These are phyloP conservation scores for Phytopythium aichiense DNA, from an alignment of 352 stramenopile genomes.

Conservation along the genomic window DNA sequence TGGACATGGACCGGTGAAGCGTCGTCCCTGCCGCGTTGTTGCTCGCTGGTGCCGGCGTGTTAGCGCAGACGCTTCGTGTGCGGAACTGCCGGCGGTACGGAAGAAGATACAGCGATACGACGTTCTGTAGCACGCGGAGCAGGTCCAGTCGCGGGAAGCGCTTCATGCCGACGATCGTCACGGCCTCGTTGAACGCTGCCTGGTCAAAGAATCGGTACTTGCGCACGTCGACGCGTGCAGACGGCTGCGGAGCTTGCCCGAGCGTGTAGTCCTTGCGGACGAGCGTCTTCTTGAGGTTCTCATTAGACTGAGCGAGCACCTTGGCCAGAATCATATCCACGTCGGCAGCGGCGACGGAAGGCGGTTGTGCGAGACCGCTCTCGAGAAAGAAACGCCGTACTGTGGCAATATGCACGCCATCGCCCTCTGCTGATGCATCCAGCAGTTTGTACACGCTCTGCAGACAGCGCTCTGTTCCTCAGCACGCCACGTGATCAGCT, in stretches of 20 bases:
- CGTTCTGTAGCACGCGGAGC: slow-evolving; percentile 44
- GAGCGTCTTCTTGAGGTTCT: slow-evolving; percentile 42
- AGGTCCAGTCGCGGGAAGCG: slow-evolving; percentile 53
- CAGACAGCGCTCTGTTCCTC: slow-evolving; percentile 17
- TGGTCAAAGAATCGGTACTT: slow-evolving; percentile 61
- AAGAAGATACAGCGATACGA: slow-evolving; percentile 47
- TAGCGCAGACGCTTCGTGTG: not conserved
- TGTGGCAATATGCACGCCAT: slow-evolving; percentile 59
- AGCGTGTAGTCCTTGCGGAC: slow-evolving; percentile 57
- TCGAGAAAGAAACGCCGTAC: slow-evolving; percentile 66
- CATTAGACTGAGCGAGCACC: slow-evolving; percentile 49
- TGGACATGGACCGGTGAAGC: slow-evolving; percentile 3
- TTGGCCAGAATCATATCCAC: slow-evolving; percentile 66
- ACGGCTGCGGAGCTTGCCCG: slow-evolving; percentile 11
- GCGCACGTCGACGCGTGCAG: not conserved
- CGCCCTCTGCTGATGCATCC: slow-evolving; percentile 38
- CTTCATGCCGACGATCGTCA: slow-evolving; percentile 60
- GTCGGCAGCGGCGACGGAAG: slow-evolving; percentile 40
- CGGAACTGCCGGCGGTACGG: slow-evolving; percentile 27
- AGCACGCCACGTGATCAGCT: not conserved
- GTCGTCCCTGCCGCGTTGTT: not conserved
- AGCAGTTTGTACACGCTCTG: slow-evolving; percentile 41
- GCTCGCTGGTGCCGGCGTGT: not conserved
- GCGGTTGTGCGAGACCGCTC: slow-evolving; percentile 49
- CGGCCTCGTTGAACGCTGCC: slow-evolving; percentile 65